A percentile compares a stretch with the other conserved stretches of the same genome.
These are phyloP conservation scores for Fusarium dimerum DNA, from an alignment of 2,329 filamentous ascomycete species.

Conservation along the genomic window DNA sequence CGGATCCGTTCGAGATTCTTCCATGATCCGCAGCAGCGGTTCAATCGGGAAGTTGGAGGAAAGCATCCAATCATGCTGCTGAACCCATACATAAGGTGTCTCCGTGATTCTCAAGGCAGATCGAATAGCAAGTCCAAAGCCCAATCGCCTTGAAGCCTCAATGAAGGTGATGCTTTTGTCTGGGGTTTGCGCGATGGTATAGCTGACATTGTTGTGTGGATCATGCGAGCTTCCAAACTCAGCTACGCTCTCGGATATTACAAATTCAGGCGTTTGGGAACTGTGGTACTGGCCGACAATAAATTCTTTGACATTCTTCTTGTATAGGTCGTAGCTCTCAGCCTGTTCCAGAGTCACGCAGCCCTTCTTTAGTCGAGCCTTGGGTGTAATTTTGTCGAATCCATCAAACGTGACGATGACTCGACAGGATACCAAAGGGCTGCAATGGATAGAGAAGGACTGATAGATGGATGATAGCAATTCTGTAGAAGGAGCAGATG, in stretches of 20 bases:
- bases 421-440: slow-evolving; percentile 40
- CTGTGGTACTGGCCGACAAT: slow-evolving; percentile 22
- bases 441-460: slow-evolving; percentile 48
- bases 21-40: slow-evolving; percentile 49
- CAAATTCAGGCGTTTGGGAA: not conserved
- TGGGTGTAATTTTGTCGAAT: slow-evolving; percentile 47
- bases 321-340: slow-evolving; percentile 44
- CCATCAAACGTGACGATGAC: slow-evolving; percentile 55
- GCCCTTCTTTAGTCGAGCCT: slow-evolving; percentile 54
- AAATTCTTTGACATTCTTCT: slow-evolving; percentile 46
- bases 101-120: slow-evolving; percentile 47
- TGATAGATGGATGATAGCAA: slow-evolving; percentile 48
- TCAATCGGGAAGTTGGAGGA: slow-evolving; percentile 45
- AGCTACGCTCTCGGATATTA: slow-evolving; percentile 31
- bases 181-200: slow-evolving; percentile 36
- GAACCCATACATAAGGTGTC: slow-evolving; percentile 58
- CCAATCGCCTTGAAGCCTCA: slow-evolving; percentile 49
- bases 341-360: slow-evolving; percentile 50
- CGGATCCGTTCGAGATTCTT: slow-evolving; percentile 29
- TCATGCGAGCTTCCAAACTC: slow-evolving; percentile 47
- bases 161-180: slow-evolving; percentile 48
- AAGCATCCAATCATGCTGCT: slow-evolving; percentile 59
- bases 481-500: slow-evolving; percentile 54
- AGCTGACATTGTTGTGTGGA: slow-evolving; percentile 38
- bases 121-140: slow-evolving; percentile 56